Evolutionary conservation across 2,329 filamentous ascomycete species (phyloP).

Genomic region (Fusarium sp.): DNA sequence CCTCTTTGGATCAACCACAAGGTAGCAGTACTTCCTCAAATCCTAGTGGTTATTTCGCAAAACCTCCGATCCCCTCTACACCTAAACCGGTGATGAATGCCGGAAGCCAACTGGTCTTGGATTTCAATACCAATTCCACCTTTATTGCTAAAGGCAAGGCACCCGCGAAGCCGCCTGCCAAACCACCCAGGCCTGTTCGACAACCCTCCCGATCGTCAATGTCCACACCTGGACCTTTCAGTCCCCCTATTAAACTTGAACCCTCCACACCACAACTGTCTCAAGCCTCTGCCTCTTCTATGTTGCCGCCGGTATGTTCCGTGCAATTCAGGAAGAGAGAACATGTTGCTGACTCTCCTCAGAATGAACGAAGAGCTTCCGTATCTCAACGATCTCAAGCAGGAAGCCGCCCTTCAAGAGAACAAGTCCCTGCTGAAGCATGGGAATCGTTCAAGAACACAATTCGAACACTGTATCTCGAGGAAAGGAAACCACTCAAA

Average conservation of each 20-base stretch:
- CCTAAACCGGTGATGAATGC: constrained; percentile 53
- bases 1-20: constrained; percentile 38
- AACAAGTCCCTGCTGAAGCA: constrained; percentile 58
- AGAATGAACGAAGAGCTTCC: constrained; percentile 47
- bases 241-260: constrained; percentile 47
- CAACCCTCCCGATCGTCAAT: constrained; percentile 41
- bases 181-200: constrained; percentile 44
- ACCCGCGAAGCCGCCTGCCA: constrained; percentile 49
- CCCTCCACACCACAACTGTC: constrained; percentile 47
- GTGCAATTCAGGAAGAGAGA: too few relatives aligned
- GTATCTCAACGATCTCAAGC: constrained; percentile 47
- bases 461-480: constrained; percentile 60
- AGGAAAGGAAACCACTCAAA: constrained; percentile 63
- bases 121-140: constrained; percentile 50
- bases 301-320: constrained; percentile 45
- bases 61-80: constrained; percentile 55
- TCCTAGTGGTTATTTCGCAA: constrained; percentile 49
- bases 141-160: constrained; percentile 52
- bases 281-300: constrained; percentile 43
- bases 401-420: constrained; percentile 54
- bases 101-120: constrained; percentile 53
- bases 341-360: constrained; percentile 13
- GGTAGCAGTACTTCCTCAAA: constrained; percentile 35
- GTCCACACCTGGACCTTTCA: constrained; percentile 40
- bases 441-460: constrained; percentile 62